Base-by-base conservation (phyloP, 2,329 filamentous ascomycete genomes). In the Mycogone perniciosa region DNA sequence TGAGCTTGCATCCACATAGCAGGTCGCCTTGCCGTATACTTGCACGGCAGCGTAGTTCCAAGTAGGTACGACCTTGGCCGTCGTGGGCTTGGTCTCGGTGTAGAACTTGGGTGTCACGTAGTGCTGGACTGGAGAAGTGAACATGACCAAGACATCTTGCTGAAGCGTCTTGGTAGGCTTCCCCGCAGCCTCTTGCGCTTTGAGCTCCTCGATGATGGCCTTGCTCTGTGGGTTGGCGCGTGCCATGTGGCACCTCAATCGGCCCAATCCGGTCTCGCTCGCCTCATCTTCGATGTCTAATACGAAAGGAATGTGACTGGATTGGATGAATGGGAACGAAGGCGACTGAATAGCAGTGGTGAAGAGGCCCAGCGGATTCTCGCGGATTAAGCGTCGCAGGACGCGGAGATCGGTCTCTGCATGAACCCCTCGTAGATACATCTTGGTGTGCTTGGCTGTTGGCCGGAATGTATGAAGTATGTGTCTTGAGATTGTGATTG, bases 101-200 rank as follows among this genome's bases (percentile, higher is more conserved):
- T 86, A 87, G 65, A 86, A 86, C 53, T 84, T 82, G 1, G 84
- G 81, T 0, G 84, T 85, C 5, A 87, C 76, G 57, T 87, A 87
- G 65, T 84, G 80, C 35, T 86, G 76, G 1, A 71, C 62, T 0
- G 75, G 69, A 0, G 71, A 72, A 42, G 73, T 85, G 71, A 88
- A 87, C 11, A 86, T 68, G 3, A 87, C 69, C 31, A 83, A 63
- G 1, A 86, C 80, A 51, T 86, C 82, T 33, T 80, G 63, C 48
- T 72, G 64, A 20, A 76, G 64, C 31, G 42, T 51, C 29, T 31
- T 9, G 3, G 44, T 43, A 7, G 20, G 10, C 8, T 43, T 47
- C 9, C 50, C 50, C 4, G 41, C 46, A 35, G 46, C 46, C 10
- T 44, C 45, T 2, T 41, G 34, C 31, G 38, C 42, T 6, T 34